Evolutionary conservation across 2,329 filamentous ascomycete genomes (phyloP).

Genomic region (Arachnomyces sp.): DNA sequence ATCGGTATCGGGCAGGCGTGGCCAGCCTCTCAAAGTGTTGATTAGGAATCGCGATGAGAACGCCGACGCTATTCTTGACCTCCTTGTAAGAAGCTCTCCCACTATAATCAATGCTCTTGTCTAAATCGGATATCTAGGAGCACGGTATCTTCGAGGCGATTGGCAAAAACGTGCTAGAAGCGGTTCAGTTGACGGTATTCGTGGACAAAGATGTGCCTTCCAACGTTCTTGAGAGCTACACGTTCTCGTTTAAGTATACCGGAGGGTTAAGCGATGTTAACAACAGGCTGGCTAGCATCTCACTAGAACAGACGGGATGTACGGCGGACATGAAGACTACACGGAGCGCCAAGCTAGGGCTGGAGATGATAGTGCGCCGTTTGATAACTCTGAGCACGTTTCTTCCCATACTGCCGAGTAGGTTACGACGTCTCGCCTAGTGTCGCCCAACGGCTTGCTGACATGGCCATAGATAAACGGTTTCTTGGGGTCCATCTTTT

Average conservation of each 20-base stretch:
- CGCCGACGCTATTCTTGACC: conserved; percentile 39
- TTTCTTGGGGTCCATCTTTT: conserved; percentile 39
- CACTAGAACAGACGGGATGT: conserved; percentile 21
- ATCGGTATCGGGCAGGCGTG: conserved; percentile 14
- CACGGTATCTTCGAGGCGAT: conserved; percentile 42
- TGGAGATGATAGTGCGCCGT: conserved; percentile 37
- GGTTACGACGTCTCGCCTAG: conserved; percentile 4
- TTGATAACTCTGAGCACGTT: conserved; percentile 31
- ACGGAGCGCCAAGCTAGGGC: conserved; percentile 32
- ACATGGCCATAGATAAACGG: conserved; percentile 24
- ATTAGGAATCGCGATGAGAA: conserved; percentile 31
- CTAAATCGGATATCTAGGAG: conserved; percentile 38
- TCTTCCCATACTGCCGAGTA: conserved; percentile 38
- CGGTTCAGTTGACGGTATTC: conserved; percentile 42
- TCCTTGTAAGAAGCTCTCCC: conserved; percentile 34
- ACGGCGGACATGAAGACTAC: conserved; percentile 29
- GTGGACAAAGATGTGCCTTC: conserved; percentile 28
- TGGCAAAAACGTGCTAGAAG: conserved; percentile 33
- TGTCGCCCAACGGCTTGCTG: conserved; percentile 1
- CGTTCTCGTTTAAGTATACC: conserved; percentile 41
- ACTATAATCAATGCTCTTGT: not conserved
- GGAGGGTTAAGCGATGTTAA: conserved; percentile 21
- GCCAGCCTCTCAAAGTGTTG: conserved; percentile 34
- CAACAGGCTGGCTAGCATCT: conserved; percentile 23
- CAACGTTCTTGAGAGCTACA: conserved; percentile 44